Percentiles rank a stretch among this genome's conserved stretches.
These are phyloP conservation scores for Aspergillus sclerotialis DNA, from an alignment of 2,329 filamentous ascomycete species.

Conservation along the genomic window DNA sequence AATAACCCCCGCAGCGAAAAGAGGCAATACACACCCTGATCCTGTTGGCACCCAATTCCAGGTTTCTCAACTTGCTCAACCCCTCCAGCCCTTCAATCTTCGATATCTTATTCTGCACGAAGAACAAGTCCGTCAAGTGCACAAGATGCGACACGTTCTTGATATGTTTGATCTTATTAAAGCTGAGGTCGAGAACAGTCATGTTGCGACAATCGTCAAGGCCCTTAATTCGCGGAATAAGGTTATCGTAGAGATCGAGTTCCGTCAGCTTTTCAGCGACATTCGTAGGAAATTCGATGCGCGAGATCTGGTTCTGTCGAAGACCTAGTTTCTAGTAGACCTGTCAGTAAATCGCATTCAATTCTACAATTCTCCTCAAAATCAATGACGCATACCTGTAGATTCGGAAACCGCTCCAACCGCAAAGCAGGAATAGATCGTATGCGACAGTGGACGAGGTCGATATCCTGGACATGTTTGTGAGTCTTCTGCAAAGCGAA, in stretches of 20 bases:
- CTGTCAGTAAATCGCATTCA: not conserved
- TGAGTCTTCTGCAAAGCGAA: not conserved
- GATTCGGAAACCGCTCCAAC: conserved; percentile 75
- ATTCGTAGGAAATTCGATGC: conserved; percentile 65
- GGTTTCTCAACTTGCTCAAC: conserved; percentile 65
- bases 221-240: conserved; percentile 78
- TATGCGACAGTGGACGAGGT: conserved; percentile 82
- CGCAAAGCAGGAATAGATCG: conserved; percentile 67
- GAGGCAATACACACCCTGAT: conserved; percentile 52
- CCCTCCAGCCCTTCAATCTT: conserved; percentile 78
- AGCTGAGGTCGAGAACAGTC: conserved; percentile 79
- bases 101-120: conserved; percentile 91
- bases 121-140: conserved; percentile 75
- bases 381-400: conserved; percentile 43
- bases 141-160: conserved; percentile 75
- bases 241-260: conserved; percentile 93
- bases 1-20: conserved; percentile 2
- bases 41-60: conserved; percentile 88
- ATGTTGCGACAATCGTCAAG: conserved; percentile 72
- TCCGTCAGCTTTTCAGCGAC: conserved; percentile 66
- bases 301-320: conserved; percentile 81
- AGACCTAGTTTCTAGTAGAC: conserved; percentile 63
- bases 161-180: conserved; percentile 99
- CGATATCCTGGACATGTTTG: conserved; percentile 59
- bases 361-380: conserved; percentile 1